Conservation (phyloP, 1,284 basidiomycete species). For the Fomitopsis pinicola region DNA sequence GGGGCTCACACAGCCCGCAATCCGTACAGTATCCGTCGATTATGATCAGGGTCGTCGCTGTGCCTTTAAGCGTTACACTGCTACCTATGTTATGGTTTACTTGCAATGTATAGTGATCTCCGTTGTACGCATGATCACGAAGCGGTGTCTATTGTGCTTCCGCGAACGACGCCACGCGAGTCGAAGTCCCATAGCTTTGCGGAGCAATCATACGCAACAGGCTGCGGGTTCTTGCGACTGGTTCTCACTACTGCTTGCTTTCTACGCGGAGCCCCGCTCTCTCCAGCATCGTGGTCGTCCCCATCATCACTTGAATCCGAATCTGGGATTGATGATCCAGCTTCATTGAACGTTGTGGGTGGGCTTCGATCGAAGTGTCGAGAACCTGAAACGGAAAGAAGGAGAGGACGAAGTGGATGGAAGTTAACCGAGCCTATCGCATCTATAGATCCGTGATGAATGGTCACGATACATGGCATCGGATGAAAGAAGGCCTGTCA, state of each 20-base stretch:
- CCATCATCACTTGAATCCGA: conserved; percentile 5
- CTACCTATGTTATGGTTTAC: background rate
- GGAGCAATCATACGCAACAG: conserved; percentile 17
- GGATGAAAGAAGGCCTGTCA: background rate
- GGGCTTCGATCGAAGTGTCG: conserved; percentile 44
- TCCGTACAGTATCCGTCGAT: background rate
- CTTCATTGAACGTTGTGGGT: background rate
- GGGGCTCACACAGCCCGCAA: background rate
- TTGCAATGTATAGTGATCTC: background rate
- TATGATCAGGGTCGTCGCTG: background rate
- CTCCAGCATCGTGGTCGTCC: conserved; percentile 1
- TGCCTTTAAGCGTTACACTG: background rate
- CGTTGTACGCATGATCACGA: background rate
- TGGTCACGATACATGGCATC: background rate
- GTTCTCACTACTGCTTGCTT: conserved; percentile 6
- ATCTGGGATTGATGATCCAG: conserved; percentile 9
- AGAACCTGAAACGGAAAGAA: conserved; percentile 65
- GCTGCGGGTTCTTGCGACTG: conserved; percentile 11
- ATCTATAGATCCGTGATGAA: conserved; percentile 34
- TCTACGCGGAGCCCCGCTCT: background rate
- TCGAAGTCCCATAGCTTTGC: conserved; percentile 18
- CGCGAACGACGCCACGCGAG: background rate
- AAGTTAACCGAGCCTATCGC: conserved; percentile 60
- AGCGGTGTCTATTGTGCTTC: background rate
- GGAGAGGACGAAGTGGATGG: conserved; percentile 47